Evolutionary conservation across 2,329 filamentous ascomycete species (phyloP).

Genomic region (Mycosphaerelloides madeirae): DNA sequence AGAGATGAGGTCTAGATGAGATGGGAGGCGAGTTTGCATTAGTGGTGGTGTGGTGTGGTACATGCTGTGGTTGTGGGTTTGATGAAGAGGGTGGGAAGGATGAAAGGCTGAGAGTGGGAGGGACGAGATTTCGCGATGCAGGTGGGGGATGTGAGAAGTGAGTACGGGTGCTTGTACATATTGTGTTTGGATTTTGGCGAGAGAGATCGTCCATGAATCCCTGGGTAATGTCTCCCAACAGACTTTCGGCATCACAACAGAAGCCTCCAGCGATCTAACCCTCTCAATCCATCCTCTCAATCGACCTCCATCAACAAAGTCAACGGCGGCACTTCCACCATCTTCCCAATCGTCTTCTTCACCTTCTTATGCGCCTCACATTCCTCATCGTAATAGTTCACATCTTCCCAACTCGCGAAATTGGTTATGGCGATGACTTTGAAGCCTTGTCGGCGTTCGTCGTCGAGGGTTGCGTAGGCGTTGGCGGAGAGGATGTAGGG

Average conservation of each 20-base stretch:
- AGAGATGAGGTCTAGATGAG: no score
- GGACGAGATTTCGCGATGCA: neutral
- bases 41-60: neutral
- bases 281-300: no score
- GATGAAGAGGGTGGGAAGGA: neutral
- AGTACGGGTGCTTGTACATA: no score
- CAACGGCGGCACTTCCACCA: slow-evolving; percentile 15
- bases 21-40: no score
- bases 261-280: no score
- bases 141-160: no score
- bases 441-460: slow-evolving; percentile 60
- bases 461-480: slow-evolving; percentile 53
- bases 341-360: slow-evolving; percentile 32
- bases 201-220: no score
- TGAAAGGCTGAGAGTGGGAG: neutral
- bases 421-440: slow-evolving; percentile 60
- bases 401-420: slow-evolving; percentile 62
- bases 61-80: neutral
- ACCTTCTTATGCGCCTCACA: slow-evolving; percentile 53
- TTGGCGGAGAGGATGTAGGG: slow-evolving; percentile 61
- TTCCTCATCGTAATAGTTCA: slow-evolving; percentile 64
- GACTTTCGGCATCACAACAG: no score
- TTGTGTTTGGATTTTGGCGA: no score
- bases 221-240: no score
- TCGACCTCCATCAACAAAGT: slow-evolving; percentile 12